Evolutionary conservation across 306 rosid species (phyloP).

Genomic region (Urtica urens): DNA sequence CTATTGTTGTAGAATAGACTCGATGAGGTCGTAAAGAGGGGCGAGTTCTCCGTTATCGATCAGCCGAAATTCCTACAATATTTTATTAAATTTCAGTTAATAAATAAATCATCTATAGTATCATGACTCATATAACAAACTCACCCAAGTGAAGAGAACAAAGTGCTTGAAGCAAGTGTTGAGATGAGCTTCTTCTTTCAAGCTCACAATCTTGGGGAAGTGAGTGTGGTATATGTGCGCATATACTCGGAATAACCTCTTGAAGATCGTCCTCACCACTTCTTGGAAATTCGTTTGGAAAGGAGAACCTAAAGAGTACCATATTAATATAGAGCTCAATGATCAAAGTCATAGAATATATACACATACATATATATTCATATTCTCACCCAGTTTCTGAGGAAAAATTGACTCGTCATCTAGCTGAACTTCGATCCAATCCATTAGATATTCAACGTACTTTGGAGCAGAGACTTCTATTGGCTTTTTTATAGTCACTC

Average conservation of each 20-base stretch:
- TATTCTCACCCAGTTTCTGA: constrained; percentile 51
- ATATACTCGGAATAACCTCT: constrained; percentile 77
- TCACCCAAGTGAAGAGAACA: constrained; percentile 76
- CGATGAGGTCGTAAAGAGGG: constrained; percentile 72
- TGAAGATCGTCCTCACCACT: constrained; percentile 73
- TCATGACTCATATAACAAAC: constrained; percentile 7
- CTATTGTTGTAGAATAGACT: constrained; percentile 44
- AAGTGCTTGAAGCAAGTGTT: constrained; percentile 94
- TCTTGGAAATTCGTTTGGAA: constrained; percentile 66
- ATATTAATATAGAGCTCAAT: constrained; percentile 1
- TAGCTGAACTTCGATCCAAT: constrained; percentile 79
- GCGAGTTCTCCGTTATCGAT: constrained; percentile 69
- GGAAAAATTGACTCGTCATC: constrained; percentile 81
- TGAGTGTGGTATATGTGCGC: constrained; percentile 84
- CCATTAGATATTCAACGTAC: constrained; percentile 79
- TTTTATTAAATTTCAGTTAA: background rate
- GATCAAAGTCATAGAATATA: background rate
- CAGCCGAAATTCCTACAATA: constrained; percentile 61
- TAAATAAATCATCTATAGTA: background rate
- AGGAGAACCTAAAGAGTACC: constrained; percentile 46
- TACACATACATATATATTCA: background rate
- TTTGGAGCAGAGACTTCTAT: constrained; percentile 90
- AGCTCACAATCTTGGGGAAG: constrained; percentile 66
- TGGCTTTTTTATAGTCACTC: constrained; percentile 62
- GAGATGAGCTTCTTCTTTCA: constrained; percentile 91